Conservation (phyloP, 192 early-diverging fungal genomes). For the Podila minutissima region DNA sequence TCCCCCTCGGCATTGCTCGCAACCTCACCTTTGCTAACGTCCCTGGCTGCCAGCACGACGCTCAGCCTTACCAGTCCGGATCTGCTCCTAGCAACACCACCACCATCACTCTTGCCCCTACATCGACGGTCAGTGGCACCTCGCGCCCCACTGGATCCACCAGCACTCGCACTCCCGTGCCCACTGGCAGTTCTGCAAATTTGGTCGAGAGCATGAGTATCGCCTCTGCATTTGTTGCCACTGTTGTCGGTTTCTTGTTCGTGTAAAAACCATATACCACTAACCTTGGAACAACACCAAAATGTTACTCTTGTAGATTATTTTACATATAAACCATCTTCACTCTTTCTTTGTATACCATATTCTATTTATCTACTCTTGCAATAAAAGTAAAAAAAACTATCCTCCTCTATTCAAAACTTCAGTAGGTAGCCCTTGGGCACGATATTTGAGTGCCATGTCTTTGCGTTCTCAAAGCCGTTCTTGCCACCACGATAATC, state of each 20-base stretch:
- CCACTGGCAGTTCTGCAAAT: too few relatives aligned
- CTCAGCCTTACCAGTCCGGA: slow-evolving; percentile 12
- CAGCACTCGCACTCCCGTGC: too few relatives aligned
- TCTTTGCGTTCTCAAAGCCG: slow-evolving; percentile 74
- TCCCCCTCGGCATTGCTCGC: not conserved
- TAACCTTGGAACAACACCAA: too few relatives aligned
- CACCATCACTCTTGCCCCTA: not conserved
- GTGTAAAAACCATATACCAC: too few relatives aligned
- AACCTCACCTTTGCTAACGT: slow-evolving; percentile 8
- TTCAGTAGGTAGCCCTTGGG: slow-evolving; percentile 41
- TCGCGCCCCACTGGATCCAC: not conserved
- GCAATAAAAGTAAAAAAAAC: too few relatives aligned
- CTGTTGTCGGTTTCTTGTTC: too few relatives aligned
- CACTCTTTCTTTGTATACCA: too few relatives aligned
- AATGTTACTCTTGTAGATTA: too few relatives aligned
- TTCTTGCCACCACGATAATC: slow-evolving; percentile 72
- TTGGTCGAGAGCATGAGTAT: too few relatives aligned
- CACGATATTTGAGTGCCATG: slow-evolving; percentile 59
- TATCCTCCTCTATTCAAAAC: slow-evolving; percentile 4
- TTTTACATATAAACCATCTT: too few relatives aligned
- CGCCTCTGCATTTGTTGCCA: too few relatives aligned
- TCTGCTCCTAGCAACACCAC: slow-evolving; percentile 1
- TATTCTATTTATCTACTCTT: too few relatives aligned
- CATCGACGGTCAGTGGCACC: not conserved
- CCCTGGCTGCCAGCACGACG: slow-evolving; percentile 11